Conservation (phyloP, 2,329 filamentous ascomycete genomes). For the Rhynchosporium graminicola region DNA sequence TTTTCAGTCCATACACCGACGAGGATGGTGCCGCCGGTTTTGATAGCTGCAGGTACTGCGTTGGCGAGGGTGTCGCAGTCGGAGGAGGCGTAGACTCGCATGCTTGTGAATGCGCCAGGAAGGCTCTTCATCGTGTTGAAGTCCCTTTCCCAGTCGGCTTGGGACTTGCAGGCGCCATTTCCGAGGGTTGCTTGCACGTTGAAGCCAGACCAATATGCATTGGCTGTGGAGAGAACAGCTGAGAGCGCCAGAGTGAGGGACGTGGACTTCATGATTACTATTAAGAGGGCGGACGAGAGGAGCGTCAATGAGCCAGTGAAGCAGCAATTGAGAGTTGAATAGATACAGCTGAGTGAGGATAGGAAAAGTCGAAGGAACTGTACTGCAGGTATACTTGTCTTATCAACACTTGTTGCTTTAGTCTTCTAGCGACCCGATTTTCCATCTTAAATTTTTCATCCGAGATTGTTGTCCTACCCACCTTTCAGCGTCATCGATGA, state of each 20-base stretch:
- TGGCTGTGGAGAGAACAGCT: conserved; percentile 37
- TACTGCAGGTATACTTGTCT: background rate
- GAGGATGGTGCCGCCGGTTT: conserved; percentile 60
- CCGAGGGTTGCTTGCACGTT: conserved; percentile 45
- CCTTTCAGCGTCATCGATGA: conserved; percentile 3
- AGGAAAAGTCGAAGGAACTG: background rate
- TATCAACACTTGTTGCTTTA: background rate
- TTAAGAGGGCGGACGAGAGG: background rate
- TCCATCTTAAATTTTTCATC: conserved; percentile 5
- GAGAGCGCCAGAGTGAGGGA: conserved; percentile 40
- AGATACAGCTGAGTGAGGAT: no score
- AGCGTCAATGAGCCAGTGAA: no score
- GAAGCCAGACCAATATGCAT: conserved; percentile 46
- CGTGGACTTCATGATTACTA: conserved; percentile 30
- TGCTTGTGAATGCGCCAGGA: conserved; percentile 57
- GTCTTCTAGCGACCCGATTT: background rate
- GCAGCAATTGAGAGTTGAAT: no score
- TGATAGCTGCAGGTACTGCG: conserved; percentile 58
- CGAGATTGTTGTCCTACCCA: conserved; percentile 5
- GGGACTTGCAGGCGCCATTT: conserved; percentile 65
- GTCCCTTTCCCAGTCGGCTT: conserved; percentile 64
- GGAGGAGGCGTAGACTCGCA: conserved; percentile 62
- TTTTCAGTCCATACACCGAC: conserved; percentile 66
- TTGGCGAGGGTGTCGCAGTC: conserved; percentile 52
- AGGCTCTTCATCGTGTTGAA: conserved; percentile 52